phyloP scores from a whole-genome alignment of 2,329 filamentous ascomycete genomes.

The Sporothrix inflata region DNA sequence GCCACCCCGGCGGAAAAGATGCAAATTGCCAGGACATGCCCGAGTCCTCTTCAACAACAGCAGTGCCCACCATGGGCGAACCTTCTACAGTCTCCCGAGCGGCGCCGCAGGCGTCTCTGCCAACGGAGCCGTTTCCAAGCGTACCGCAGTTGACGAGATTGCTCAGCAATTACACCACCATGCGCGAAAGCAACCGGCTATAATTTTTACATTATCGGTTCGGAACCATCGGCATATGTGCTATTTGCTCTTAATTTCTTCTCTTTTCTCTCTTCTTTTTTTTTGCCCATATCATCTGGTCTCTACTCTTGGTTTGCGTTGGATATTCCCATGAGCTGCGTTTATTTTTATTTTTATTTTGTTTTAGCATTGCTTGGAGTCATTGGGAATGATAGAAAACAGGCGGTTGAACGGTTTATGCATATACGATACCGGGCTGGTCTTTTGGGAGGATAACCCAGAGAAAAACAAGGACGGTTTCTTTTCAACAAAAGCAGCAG shows the following conservation, averaged over 20 bases:
- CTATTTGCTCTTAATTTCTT: not conserved
- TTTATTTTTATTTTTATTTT: not conserved
- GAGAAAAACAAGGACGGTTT: not conserved
- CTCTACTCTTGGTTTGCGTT: not conserved
- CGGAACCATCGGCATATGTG: not conserved
- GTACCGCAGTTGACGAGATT: conserved; percentile 21
- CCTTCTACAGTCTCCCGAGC: not conserved
- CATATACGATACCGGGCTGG: conserved; percentile 26
- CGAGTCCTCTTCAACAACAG: not conserved
- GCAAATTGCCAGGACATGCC: not conserved
- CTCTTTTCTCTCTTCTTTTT: not conserved
- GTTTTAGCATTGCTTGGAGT: conserved; percentile 32
- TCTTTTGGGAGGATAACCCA: not conserved
- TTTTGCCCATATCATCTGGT: not conserved
- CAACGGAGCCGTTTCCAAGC: not conserved
- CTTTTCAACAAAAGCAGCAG: conserved; percentile 1
- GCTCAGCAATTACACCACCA: conserved; percentile 7
- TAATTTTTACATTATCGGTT: not conserved
- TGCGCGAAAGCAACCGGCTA: conserved; percentile 23
- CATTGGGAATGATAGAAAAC: conserved; percentile 22
- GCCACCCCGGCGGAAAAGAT: not conserved
- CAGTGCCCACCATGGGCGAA: not conserved
- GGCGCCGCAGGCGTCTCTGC: not conserved
- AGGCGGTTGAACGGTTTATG: conserved; percentile 12
- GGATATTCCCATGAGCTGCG: not conserved